Percentiles rank a stretch among this genome's conserved stretches.
These are phyloP conservation scores for Aspergillus sojae DNA, from an alignment of 2,329 filamentous ascomycete genomes.

Conservation along the genomic window DNA sequence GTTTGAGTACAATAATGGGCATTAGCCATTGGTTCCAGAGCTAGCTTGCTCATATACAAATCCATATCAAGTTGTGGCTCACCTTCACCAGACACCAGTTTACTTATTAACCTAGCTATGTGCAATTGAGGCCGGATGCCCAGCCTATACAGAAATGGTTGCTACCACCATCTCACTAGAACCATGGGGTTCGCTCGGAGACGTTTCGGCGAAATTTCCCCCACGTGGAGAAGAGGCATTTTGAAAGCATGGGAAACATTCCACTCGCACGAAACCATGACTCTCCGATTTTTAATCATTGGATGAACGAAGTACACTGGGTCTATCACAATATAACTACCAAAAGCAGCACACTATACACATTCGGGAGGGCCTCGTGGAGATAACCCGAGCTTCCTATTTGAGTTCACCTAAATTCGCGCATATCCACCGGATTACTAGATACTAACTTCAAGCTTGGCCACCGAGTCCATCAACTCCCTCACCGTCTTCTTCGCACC, in stretches of 20 bases:
- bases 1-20: background rate
- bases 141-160: background rate
- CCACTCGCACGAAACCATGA: background rate
- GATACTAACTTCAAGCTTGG: constrained; percentile 40
- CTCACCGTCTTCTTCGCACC: constrained; percentile 48
- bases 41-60: background rate
- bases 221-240: background rate
- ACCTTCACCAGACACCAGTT: no score
- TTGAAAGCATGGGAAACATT: background rate
- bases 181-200: background rate
- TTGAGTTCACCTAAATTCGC: background rate
- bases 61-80: background rate
- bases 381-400: background rate
- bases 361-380: background rate
- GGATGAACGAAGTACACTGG: background rate
- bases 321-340: background rate
- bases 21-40: background rate
- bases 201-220: constrained; percentile 2
- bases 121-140: background rate
- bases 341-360: background rate
- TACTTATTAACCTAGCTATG: background rate
- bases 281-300: background rate
- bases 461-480: constrained; percentile 44
- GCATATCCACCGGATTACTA: background rate
- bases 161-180: background rate